phyloP scores from a whole-genome alignment of 441 rosid species.

The Populus hybrid region DNA sequence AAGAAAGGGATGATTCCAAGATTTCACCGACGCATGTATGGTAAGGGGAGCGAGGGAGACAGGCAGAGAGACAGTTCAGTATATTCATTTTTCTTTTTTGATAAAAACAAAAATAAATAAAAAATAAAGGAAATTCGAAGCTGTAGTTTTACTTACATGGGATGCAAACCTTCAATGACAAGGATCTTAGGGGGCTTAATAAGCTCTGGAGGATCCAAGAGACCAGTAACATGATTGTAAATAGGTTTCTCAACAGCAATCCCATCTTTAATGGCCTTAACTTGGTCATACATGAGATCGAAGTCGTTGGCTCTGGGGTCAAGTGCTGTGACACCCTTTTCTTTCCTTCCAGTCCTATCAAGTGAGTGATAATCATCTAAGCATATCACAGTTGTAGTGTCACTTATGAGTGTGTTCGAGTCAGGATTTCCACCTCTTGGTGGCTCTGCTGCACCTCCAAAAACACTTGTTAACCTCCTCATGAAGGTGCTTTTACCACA shows the following conservation, averaged over 20 bases:
- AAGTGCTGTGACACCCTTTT: conserved; percentile 88
- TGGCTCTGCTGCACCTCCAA: conserved; percentile 95
- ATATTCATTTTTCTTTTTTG: neutral
- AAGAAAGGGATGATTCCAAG: neutral
- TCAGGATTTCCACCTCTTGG: conserved; percentile 97
- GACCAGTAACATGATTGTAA: conserved; percentile 89
- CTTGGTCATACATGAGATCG: conserved; percentile 94
- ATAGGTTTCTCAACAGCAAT: conserved; percentile 81
- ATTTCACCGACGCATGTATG: neutral
- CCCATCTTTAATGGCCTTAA: conserved; percentile 80
- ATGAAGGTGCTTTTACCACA: conserved; percentile 98
- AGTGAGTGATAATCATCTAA: conserved; percentile 91
- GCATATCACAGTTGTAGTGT: conserved; percentile 89
- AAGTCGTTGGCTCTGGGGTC: conserved; percentile 92
- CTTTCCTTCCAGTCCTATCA: conserved; percentile 84
- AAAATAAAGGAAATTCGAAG: neutral
- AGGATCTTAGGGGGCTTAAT: conserved; percentile 93
- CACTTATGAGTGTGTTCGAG: conserved; percentile 94
- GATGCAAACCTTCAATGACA: conserved; percentile 96
- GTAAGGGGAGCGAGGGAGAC: neutral
- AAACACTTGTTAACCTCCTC: conserved; percentile 92
- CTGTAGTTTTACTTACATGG: conserved; percentile 60
- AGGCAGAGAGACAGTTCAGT: neutral
- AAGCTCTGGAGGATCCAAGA: conserved; percentile 89
- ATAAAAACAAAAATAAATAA: neutral